Evolutionary conservation across 306 rosid genomes (phyloP).

Genomic region (Acmispon strigosus): DNA sequence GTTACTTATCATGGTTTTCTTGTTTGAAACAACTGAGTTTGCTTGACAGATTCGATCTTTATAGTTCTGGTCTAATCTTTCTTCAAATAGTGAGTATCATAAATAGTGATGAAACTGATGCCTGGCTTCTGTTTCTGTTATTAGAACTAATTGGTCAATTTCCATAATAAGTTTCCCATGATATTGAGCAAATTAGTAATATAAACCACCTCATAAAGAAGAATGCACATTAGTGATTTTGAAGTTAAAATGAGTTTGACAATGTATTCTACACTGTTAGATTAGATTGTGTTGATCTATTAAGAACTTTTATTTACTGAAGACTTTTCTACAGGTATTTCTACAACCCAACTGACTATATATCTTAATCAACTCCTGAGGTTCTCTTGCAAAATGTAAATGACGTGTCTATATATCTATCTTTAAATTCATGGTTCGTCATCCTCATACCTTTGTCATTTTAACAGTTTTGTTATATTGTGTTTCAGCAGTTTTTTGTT

Average conservation of each 20-base stretch:
- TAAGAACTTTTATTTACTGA: neutral
- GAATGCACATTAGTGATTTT: neutral
- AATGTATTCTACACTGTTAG: no score
- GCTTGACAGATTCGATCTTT: conserved; percentile 80
- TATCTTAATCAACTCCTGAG: no score
- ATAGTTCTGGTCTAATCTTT: conserved; percentile 79
- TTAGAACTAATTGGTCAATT: neutral
- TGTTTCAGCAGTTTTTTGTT: no score
- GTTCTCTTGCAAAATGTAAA: no score
- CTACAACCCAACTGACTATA: no score
- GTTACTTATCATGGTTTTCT: conserved; percentile 15
- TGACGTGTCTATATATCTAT: no score
- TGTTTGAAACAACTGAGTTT: conserved; percentile 62
- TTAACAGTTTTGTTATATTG: no score
- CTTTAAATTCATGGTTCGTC: no score
- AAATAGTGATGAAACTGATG: neutral
- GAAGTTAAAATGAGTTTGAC: neutral
- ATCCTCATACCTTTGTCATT: no score
- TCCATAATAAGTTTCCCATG: neutral
- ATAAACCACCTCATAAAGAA: neutral
- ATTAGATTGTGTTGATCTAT: no score
- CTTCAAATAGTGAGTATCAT: conserved; percentile 75
- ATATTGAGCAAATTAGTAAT: neutral
- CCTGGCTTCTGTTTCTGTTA: neutral
- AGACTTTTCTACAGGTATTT: no score